Conservation (phyloP, 2,329 filamentous ascomycete species). For the Botrytis cinerea region DNA sequence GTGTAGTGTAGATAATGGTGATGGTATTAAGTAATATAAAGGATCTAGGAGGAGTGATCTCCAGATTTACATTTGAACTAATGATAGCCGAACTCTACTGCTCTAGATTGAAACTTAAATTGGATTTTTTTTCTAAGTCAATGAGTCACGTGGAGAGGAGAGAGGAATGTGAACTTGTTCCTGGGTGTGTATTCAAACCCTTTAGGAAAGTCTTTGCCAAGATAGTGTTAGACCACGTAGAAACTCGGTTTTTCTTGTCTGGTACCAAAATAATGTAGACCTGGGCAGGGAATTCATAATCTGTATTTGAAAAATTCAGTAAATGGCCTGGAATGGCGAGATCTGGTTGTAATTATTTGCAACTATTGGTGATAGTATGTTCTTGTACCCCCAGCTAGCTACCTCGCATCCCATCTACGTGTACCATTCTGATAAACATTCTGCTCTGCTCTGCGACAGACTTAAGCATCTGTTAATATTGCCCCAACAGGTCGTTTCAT, state of each 20-base stretch:
- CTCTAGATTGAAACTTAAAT: background rate
- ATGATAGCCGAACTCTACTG: background rate
- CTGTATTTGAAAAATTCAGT: too few species aligned
- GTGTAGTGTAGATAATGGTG: background rate
- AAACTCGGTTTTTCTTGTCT: background rate
- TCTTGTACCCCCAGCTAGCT: background rate
- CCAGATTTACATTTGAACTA: background rate
- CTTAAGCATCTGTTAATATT: background rate
- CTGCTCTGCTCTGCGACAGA: background rate
- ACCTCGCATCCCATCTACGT: accelerated
- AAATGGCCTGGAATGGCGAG: background rate
- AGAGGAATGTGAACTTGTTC: accelerated
- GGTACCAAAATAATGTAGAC: too few species aligned
- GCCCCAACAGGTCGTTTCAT: background rate
- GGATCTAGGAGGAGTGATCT: background rate
- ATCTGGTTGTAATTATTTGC: background rate
- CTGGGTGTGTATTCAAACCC: background rate
- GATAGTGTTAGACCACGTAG: accelerated
- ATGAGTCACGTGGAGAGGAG: background rate
- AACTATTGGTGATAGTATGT: background rate
- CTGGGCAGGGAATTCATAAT: too few species aligned
- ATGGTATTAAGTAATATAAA: background rate
- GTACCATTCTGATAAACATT: too few species aligned
- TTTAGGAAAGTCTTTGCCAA: background rate
- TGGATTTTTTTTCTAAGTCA: background rate